These are phyloP conservation scores for Chlorella sp. DNA, from an alignment of 139 green algal genomes.

Conservation along the genomic window DNA sequence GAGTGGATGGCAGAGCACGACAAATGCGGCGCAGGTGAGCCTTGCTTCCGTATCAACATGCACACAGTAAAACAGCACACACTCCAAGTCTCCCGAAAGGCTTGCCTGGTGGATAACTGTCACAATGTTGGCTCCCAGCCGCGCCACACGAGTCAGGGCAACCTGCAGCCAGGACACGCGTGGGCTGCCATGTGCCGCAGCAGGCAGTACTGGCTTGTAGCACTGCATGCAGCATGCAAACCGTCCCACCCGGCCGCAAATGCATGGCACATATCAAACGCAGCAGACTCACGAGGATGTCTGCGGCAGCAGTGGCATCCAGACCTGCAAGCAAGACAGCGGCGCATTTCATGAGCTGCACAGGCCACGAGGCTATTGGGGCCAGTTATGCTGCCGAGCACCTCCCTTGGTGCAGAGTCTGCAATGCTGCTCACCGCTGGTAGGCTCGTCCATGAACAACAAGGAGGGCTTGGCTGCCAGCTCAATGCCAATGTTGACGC, in stretches of 20 bases:
- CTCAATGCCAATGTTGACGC: slow-evolving; percentile 83
- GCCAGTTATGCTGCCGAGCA: too few species aligned
- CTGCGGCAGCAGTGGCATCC: slow-evolving; percentile 70
- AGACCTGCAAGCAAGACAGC: slow-evolving; percentile 43
- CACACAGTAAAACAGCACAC: not conserved
- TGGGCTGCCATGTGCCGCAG: not conserved
- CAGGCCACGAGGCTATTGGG: too few species aligned
- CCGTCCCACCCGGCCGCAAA: too few species aligned
- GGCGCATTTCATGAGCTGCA: too few species aligned
- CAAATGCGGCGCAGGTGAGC: too few species aligned
- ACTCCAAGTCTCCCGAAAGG: not conserved
- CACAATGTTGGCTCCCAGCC: slow-evolving; percentile 77
- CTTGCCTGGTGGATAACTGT: slow-evolving; percentile 18
- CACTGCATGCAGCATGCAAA: not conserved
- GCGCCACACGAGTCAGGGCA: slow-evolving; percentile 54
- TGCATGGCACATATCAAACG: not conserved
- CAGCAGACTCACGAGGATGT: slow-evolving; percentile 60
- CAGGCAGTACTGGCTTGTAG: not conserved
- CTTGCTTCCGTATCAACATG: too few species aligned
- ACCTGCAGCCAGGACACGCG: not conserved
- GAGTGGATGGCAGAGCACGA: not conserved
- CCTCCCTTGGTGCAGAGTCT: too few species aligned
- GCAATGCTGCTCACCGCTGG: too few species aligned
- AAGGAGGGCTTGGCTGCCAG: slow-evolving; percentile 72
- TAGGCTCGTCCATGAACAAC: slow-evolving; percentile 76